phyloP scores from a whole-genome alignment of 805 yeast genomes.

The Zygoascus tannicola region DNA sequence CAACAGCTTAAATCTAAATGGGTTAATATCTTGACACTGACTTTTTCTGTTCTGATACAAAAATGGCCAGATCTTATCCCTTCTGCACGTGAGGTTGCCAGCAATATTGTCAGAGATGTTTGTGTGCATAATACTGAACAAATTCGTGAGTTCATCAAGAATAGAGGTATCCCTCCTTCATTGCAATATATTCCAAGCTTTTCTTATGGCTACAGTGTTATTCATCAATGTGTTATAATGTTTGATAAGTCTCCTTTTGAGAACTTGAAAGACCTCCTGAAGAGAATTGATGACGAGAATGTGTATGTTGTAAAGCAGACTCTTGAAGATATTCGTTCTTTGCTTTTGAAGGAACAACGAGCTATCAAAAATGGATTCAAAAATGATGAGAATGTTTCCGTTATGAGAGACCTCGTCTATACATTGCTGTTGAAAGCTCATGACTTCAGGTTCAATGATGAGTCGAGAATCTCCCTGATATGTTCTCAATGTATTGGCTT shows the following conservation, averaged over 20 bases:
- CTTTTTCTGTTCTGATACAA: slow-evolving; percentile 65
- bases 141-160: slow-evolving; percentile 4
- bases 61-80: slow-evolving; percentile 46
- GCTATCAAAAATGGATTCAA: slow-evolving; percentile 8
- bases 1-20: slow-evolving; percentile 48
- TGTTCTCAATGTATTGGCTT: slow-evolving; percentile 65
- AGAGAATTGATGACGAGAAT: slow-evolving; percentile 53
- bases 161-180: slow-evolving; percentile 18
- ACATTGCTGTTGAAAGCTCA: slow-evolving; percentile 22
- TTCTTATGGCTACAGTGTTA: background rate
- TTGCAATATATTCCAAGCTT: slow-evolving; percentile 1
- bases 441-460: slow-evolving; percentile 20
- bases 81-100: slow-evolving; percentile 43
- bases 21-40: slow-evolving; percentile 59
- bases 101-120: slow-evolving; percentile 37
- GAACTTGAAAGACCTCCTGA: slow-evolving; percentile 32
- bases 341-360: slow-evolving; percentile 29
- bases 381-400: slow-evolving; percentile 6
- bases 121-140: slow-evolving; percentile 16
- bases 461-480: slow-evolving; percentile 38
- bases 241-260: background rate
- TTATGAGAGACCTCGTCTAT: slow-evolving; percentile 16
- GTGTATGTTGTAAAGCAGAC: slow-evolving; percentile 66
- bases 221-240: background rate
- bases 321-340: slow-evolving; percentile 50